These are phyloP conservation scores for Vigna nakashimae DNA, from an alignment of 306 rosid species.

Conservation along the genomic window DNA sequence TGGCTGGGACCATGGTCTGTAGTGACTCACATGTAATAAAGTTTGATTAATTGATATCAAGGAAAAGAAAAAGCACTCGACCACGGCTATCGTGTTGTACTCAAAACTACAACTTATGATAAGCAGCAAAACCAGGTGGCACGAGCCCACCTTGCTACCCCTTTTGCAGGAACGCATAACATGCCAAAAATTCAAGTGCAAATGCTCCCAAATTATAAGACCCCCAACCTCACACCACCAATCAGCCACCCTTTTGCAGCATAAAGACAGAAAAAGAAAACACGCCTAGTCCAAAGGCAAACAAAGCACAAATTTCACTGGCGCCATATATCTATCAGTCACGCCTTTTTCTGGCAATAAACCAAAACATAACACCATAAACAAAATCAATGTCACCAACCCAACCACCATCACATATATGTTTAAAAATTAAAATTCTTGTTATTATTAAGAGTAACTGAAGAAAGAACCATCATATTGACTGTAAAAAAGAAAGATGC, in stretches of 20 bases:
- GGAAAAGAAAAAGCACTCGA: conserved; percentile 48
- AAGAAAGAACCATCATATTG: conserved; percentile 62
- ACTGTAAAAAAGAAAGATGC: conserved; percentile 58
- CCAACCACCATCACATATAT: conserved; percentile 18
- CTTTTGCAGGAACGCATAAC: conserved; percentile 55
- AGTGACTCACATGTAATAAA: conserved; percentile 61
- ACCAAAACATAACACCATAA: conserved; percentile 24
- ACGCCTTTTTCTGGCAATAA: conserved; percentile 48
- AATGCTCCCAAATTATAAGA: conserved; percentile 49
- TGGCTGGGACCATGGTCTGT: conserved; percentile 55
- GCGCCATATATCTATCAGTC: conserved; percentile 33
- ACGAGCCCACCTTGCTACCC: conserved; percentile 57
- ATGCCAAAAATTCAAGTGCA: conserved; percentile 59
- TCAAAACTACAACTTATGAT: conserved; percentile 57
- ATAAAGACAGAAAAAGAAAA: conserved; percentile 53
- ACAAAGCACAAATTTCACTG: conserved; percentile 52
- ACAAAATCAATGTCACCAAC: conserved; percentile 16
- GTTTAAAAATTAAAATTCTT: conserved; percentile 44
- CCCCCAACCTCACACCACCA: conserved; percentile 46
- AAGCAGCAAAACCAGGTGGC: conserved; percentile 65
- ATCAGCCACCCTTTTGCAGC: conserved; percentile 52
- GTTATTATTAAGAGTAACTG: conserved; percentile 59
- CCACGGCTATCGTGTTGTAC: conserved; percentile 47
- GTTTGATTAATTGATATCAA: conserved; percentile 55
- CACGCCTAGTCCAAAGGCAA: conserved; percentile 48